Evolutionary conservation across 2,329 filamentous ascomycete species (phyloP), one percentile per base, ranked within the genome.

Genomic region (Chaetoscypha palmicola): DNA sequence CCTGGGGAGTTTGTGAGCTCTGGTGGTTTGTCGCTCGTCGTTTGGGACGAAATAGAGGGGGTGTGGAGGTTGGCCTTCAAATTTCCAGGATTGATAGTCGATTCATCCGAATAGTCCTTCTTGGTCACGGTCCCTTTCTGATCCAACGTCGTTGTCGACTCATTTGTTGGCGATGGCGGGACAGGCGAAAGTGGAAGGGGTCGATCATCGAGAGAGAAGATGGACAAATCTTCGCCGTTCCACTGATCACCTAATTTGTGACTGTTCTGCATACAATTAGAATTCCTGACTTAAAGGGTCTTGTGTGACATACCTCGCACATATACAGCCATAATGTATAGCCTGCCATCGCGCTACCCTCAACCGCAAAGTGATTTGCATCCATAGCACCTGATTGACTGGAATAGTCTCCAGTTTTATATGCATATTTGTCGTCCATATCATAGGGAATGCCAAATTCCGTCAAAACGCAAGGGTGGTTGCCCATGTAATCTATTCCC

Each of bases 401-500:
- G 34, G 85, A 83, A 65, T 95, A 98, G 64, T 98, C 86, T 5
- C 94, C 92, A 4, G 88, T 95, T 66, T 88, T 86, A 67, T 98
- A 98, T 1, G 92, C 92, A 59, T 92, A 74, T 65, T 95, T 90
- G 53, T 95, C 82, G 59, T 98, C 91, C 94, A 98, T 97, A 61
- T 98, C 92, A 61, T 95, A 98, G 0, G 92, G 92, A 46, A 98
- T 96, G 5, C 92, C 92, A 58, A 97, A 97, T 62, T 98, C 92
- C 1, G 88, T 94, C 63, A 96, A 79, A 3, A 98, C 67, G 55
- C 89, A 88, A 0, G 92, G 92, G 56, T 94, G 90, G 17, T 85
- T 79, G 16, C 92, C 92, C 71, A 89, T 87, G 47, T 88, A 81
- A 43, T 94, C 83, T n/a, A 84, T 67, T 0, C 91, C 94, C 65